Conservation (phyloP, 2,329 filamentous ascomycete genomes). For the Microsporum ferrugineum region DNA sequence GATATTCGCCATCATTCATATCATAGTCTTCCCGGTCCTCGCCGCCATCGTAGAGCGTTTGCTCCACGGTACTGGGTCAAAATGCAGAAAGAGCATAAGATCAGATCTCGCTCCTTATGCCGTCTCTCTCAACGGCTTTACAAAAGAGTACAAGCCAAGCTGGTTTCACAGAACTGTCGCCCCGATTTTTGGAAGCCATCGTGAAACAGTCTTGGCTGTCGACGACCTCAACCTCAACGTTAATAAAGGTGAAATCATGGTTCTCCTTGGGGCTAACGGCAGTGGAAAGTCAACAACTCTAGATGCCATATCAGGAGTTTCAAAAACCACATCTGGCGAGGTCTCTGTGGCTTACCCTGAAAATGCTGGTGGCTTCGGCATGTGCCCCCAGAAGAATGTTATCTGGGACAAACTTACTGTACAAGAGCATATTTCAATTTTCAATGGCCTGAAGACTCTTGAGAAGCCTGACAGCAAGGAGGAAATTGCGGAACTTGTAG, state of each 20-base stretch:
- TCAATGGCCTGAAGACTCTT: slow-evolving; percentile 67
- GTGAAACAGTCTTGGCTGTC: slow-evolving; percentile 67
- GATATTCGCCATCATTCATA: slow-evolving; percentile 66
- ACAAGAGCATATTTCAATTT: slow-evolving; percentile 70
- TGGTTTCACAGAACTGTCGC: slow-evolving; percentile 39
- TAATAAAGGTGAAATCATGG: slow-evolving; percentile 68
- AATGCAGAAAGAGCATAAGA: slow-evolving; percentile 14
- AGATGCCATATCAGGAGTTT: slow-evolving; percentile 75
- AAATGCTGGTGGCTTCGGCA: slow-evolving; percentile 65
- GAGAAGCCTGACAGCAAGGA: slow-evolving; percentile 44
- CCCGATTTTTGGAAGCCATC: slow-evolving; percentile 37
- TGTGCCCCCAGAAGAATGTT: slow-evolving; percentile 89
- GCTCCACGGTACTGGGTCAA: slow-evolving; percentile 63
- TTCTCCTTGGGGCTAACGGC: slow-evolving; percentile 78
- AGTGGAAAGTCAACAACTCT: slow-evolving; percentile 84
- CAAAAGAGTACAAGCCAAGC: slow-evolving; percentile 64
- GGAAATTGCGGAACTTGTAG: slow-evolving; percentile 53
- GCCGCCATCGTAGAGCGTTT: slow-evolving; percentile 62
- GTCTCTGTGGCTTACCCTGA: slow-evolving; percentile 72
- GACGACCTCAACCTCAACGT: slow-evolving; percentile 60
- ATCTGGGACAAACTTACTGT: slow-evolving; percentile 84
- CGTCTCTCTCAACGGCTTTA: slow-evolving; percentile 60
- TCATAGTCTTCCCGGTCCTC: slow-evolving; percentile 62
- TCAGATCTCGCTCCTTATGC: slow-evolving; percentile 35
- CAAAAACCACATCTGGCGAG: slow-evolving; percentile 60